Evolutionary conservation across 106 monocot species (phyloP).

Genomic region (Dendrobium nobile): DNA sequence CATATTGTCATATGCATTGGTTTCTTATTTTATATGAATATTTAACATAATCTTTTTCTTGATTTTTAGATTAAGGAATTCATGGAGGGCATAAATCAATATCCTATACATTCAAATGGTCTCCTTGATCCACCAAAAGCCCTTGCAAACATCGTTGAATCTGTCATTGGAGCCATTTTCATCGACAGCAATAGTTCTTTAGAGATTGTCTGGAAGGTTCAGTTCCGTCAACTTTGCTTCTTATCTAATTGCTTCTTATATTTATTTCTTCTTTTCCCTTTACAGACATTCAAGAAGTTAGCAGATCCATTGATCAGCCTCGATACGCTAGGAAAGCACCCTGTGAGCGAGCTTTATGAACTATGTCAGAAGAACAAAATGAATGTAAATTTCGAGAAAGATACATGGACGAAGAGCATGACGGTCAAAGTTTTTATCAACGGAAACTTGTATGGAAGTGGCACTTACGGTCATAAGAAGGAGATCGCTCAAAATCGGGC

Average conservation of each 20-base stretch:
- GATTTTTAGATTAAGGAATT: conserved; percentile 31
- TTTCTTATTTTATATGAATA: neutral
- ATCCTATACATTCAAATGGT: conserved; percentile 53
- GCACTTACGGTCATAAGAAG: conserved; percentile 28
- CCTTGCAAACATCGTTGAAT: conserved; percentile 42
- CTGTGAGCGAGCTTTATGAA: conserved; percentile 42
- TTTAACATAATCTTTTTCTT: neutral
- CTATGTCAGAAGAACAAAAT: conserved; percentile 36
- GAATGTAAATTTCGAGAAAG: conserved; percentile 15
- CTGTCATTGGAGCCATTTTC: conserved; percentile 47
- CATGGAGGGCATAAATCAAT: conserved; percentile 16
- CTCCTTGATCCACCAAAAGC: conserved; percentile 44
- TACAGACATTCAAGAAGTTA: conserved; percentile 32
- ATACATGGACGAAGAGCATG: conserved; percentile 16
- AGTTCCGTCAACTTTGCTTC: neutral
- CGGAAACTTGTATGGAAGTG: conserved; percentile 28
- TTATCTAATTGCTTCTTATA: neutral
- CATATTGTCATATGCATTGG: no score
- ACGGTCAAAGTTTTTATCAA: conserved; percentile 33
- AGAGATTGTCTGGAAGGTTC: conserved; percentile 34
- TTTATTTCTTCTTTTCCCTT: neutral
- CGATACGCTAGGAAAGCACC: conserved; percentile 32
- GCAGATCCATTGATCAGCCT: conserved; percentile 37
- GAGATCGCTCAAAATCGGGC: conserved; percentile 48
- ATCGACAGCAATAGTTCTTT: conserved; percentile 28